A percentile compares a stretch with the other conserved stretches of the same genome.
phyloP scores from a whole-genome alignment of 108 stramenopile species.

The Chaetoceros muelleri region DNA sequence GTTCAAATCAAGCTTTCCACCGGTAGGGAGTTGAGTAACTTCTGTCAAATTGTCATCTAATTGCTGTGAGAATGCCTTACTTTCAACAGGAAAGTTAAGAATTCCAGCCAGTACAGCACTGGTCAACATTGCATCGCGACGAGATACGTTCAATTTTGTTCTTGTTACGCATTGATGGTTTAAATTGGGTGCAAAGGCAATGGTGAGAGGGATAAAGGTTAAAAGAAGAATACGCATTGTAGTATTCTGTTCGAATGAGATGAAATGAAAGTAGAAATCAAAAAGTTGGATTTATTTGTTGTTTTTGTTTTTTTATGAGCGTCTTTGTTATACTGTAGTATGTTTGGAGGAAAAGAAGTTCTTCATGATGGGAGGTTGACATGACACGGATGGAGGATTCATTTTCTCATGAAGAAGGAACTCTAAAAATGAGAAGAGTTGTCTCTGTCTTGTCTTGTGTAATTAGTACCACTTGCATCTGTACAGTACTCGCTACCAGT shows the following conservation, averaged over 20 bases:
- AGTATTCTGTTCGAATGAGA: not conserved
- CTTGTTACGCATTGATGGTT: not conserved
- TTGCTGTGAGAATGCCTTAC: not conserved
- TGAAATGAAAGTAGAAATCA: too few relatives aligned
- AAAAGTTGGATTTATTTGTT: too few relatives aligned
- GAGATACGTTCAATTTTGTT: not conserved
- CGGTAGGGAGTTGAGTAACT: conserved; percentile 39
- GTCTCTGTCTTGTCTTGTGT: too few relatives aligned
- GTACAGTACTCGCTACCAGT: too few relatives aligned
- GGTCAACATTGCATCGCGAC: not conserved
- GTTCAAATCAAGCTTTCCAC: conserved; percentile 55
- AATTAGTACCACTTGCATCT: too few relatives aligned
- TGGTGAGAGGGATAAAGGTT: not conserved
- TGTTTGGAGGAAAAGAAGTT: too few relatives aligned
- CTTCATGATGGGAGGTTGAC: too few relatives aligned
- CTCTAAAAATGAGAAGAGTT: too few relatives aligned
- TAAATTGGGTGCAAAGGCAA: not conserved
- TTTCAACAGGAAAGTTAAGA: not conserved
- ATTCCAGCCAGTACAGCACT: not conserved
- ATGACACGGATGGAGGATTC: too few relatives aligned
- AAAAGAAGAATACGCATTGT: not conserved
- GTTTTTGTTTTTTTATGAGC: too few relatives aligned
- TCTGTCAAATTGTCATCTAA: conserved; percentile 2
- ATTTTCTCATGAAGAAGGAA: too few relatives aligned
- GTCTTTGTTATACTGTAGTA: too few relatives aligned